phyloP scores from a whole-genome alignment of 2,329 filamentous ascomycete genomes.

The Colletotrichum viniferum region DNA sequence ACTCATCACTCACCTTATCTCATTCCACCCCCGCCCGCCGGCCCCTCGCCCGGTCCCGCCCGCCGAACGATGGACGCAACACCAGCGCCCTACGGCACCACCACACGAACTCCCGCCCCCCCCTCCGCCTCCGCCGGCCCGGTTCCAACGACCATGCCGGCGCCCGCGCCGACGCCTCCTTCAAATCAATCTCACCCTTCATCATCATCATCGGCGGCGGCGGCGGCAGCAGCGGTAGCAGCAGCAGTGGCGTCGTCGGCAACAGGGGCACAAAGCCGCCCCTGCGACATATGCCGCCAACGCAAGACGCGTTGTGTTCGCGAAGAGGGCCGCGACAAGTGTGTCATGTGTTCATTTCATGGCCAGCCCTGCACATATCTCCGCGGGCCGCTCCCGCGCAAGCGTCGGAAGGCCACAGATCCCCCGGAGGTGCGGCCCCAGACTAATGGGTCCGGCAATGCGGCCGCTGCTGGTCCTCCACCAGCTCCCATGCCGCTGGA shows the following conservation, averaged over 20 bases:
- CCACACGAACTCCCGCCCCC: background rate
- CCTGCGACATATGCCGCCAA: constrained; percentile 69
- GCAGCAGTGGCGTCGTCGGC: background rate
- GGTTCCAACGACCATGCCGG: background rate
- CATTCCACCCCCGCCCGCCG: background rate
- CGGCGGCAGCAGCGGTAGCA: background rate
- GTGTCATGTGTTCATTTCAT: constrained; percentile 70
- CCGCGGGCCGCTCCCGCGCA: constrained; percentile 36
- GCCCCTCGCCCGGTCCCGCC: constrained; percentile 12
- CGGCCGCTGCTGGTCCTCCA: background rate
- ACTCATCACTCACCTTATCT: background rate
- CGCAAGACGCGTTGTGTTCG: constrained; percentile 71
- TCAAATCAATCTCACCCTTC: background rate
- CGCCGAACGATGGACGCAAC: constrained; percentile 11
- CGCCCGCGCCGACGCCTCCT: background rate
- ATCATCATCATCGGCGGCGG: background rate
- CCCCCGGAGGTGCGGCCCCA: constrained; percentile 24
- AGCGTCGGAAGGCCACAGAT: constrained; percentile 29
- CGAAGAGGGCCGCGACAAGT: constrained; percentile 61
- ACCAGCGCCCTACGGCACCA: constrained; percentile 8
- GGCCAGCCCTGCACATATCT: constrained; percentile 71
- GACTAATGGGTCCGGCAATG: constrained; percentile 13
- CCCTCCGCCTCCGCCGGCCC: background rate
- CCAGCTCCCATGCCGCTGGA: constrained; percentile 14
- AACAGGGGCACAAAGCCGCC: constrained; percentile 35